Evolutionary conservation across 2,329 filamentous ascomycete genomes (phyloP).

Genomic region (Cytospora leucostoma): DNA sequence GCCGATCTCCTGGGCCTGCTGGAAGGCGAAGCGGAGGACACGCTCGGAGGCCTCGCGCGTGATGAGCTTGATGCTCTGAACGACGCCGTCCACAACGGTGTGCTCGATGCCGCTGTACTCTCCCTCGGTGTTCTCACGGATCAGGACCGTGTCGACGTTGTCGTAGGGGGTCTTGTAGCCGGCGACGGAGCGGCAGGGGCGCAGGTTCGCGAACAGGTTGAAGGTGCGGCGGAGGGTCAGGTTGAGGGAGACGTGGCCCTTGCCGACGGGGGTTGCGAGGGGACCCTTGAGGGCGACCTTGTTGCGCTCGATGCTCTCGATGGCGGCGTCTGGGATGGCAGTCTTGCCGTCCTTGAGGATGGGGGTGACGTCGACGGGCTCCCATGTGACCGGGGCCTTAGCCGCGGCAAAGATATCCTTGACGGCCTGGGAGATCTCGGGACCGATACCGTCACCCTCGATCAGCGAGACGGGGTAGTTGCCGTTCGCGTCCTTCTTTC

Average conservation of each 20-base stretch:
- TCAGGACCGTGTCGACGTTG: constrained; percentile 92
- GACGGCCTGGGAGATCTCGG: constrained; percentile 95
- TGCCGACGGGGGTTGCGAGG: constrained; percentile 94
- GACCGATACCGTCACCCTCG: constrained; percentile 98
- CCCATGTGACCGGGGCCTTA: constrained; percentile 92
- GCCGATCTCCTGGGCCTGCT: constrained; percentile 91
- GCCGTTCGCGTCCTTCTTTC: constrained; percentile 87
- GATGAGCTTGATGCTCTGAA: constrained; percentile 99
- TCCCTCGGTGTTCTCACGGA: constrained; percentile 73
- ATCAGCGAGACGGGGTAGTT: constrained; percentile 96
- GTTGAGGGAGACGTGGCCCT: constrained; percentile 99
- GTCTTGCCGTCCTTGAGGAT: constrained; percentile 94
- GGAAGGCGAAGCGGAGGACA: constrained; percentile 96
- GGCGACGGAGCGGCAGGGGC: constrained; percentile 93
- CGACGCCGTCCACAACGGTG: constrained; percentile 68
- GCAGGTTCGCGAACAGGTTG: constrained; percentile 99
- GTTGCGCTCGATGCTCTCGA: constrained; percentile 91
- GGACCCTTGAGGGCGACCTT: constrained; percentile 98
- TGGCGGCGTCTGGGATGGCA: constrained; percentile 88
- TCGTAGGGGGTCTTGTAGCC: constrained; percentile 99
- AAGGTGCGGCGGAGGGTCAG: constrained; percentile 97
- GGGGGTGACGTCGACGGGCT: constrained; percentile 93
- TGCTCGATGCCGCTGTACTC: constrained; percentile 35
- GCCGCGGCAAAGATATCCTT: constrained; percentile 98
- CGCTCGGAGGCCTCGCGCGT: constrained; percentile 92